phyloP scores from a whole-genome alignment of 129 eudicot genomes.

The Lonicera japonica region DNA sequence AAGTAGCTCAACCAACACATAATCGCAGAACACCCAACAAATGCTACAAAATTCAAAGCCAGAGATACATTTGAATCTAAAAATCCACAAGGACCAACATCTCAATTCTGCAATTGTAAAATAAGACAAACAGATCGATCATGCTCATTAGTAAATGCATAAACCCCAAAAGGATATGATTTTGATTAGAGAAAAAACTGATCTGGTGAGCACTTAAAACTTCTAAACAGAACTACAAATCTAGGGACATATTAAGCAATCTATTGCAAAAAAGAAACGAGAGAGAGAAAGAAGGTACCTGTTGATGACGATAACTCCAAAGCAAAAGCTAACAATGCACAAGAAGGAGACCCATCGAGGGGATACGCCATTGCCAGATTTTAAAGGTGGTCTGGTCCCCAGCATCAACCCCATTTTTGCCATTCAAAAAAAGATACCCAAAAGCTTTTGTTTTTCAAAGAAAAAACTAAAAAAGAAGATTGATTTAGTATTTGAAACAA shows the following conservation, averaged over 20 bases:
- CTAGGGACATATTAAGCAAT: background rate
- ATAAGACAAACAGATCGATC: background rate
- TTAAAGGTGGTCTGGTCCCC: constrained; percentile 37
- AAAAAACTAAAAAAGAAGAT: background rate
- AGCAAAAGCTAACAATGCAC: constrained; percentile 65
- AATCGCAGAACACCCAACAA: constrained; percentile 5
- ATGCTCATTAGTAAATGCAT: background rate
- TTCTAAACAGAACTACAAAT: background rate
- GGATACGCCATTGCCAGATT: constrained; percentile 35
- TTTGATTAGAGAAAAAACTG: background rate
- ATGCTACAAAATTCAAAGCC: constrained; percentile 11
- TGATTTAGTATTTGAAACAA: background rate
- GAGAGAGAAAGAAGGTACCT: constrained; percentile 26
- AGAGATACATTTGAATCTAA: constrained; percentile 9
- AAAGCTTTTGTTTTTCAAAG: constrained; percentile 6
- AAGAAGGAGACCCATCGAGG: constrained; percentile 51
- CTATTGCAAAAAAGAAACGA: background rate
- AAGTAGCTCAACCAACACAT: constrained; percentile 9
- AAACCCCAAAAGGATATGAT: background rate
- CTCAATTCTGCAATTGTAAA: background rate
- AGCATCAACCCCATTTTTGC: constrained; percentile 34
- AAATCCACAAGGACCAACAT: constrained; percentile 2
- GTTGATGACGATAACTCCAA: constrained; percentile 61
- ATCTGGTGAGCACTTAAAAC: background rate
- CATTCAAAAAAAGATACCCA: constrained; percentile 2